Conservation (phyloP, 148 eudicot species). For the Rhododendron henanense region DNA sequence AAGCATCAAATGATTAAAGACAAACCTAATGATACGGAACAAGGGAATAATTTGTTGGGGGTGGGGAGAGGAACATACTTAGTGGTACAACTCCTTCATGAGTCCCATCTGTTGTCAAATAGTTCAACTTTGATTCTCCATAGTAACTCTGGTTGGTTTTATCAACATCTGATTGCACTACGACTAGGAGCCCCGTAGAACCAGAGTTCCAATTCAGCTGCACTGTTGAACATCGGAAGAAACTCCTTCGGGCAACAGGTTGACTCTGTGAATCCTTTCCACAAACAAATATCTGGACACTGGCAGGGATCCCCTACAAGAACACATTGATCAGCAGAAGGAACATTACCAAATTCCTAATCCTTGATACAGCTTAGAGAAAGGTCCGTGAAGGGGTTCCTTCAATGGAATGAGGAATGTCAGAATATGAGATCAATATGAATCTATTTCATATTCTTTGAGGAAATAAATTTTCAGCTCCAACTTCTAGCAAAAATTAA, state of each 20-base stretch:
- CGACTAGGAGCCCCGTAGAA: constrained; percentile 79
- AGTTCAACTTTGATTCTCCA: constrained; percentile 90
- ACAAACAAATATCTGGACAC: constrained; percentile 82
- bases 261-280: constrained; percentile 56
- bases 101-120: constrained; percentile 84
- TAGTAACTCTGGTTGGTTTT: constrained; percentile 98
- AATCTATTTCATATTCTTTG: not conserved
- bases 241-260: constrained; percentile 87
- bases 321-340: constrained; percentile 2
- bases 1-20: constrained; percentile 17
- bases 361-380: not conserved
- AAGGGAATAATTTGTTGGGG: not conserved
- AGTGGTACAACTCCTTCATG: constrained; percentile 94
- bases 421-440: not conserved
- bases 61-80: constrained; percentile 38
- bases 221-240: constrained; percentile 86
- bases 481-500: not conserved
- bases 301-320: constrained; percentile 88
- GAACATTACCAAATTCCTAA: constrained; percentile 4
- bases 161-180: constrained; percentile 97
- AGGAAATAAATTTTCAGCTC: not conserved
- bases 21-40: not conserved
- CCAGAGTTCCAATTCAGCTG: constrained; percentile 84
- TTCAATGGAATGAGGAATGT: not conserved
- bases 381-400: not conserved